These are phyloP conservation scores for Medicago arabica DNA, from an alignment of 306 rosid species.

Conservation along the genomic window DNA sequence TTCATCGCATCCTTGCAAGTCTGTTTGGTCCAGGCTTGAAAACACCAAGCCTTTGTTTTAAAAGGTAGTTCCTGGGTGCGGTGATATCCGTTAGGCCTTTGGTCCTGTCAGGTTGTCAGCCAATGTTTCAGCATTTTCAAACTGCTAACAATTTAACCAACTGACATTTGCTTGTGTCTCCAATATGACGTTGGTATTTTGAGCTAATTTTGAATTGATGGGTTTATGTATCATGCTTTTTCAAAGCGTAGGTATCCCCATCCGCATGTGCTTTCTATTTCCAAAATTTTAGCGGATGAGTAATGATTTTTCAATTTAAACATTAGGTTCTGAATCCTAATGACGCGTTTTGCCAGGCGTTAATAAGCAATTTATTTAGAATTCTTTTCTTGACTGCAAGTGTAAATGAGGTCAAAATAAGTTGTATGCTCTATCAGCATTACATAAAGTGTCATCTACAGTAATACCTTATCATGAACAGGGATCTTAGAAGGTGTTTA, in stretches of 20 bases:
- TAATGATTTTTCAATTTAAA: constrained; percentile 5
- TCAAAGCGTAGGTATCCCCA: neutral
- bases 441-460: constrained; percentile 6
- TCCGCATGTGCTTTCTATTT: constrained; percentile 5
- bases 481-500: constrained; percentile 8
- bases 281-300: neutral
- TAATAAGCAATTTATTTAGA: constrained; percentile 7
- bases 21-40: constrained; percentile 24
- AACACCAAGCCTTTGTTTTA: neutral
- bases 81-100: constrained; percentile 13
- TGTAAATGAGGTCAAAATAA: neutral
- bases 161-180: constrained; percentile 8
- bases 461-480: constrained; percentile 17
- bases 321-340: constrained; percentile 17
- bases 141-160: neutral
- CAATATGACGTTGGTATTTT: constrained; percentile 21
- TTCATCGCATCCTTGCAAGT: constrained; percentile 28
- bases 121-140: constrained; percentile 14
- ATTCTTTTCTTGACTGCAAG: neutral
- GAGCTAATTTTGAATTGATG: neutral
- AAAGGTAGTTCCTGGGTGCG: neutral
- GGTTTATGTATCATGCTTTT: neutral
- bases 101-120: constrained; percentile 17
- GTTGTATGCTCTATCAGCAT: neutral
- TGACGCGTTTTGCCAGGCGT: constrained; percentile 13